Evolutionary conservation across 108 stramenopile genomes (phyloP).

Genomic region (Skeletonema menzelii): DNA sequence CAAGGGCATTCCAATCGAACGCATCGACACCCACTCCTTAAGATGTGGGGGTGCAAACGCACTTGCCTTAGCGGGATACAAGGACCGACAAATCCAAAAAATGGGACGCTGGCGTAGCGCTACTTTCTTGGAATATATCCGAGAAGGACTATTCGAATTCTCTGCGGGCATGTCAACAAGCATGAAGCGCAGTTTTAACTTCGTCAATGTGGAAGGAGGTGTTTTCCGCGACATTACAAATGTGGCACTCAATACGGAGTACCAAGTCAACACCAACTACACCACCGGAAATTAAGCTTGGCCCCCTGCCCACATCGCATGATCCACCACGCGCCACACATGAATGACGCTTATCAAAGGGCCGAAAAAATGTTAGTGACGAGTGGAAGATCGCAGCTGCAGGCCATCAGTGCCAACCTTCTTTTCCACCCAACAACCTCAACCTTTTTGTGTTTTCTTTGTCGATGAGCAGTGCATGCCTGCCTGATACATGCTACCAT

Average conservation of each 20-base stretch:
- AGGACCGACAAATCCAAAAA: not conserved
- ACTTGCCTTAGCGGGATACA: not conserved
- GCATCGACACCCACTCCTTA: not conserved
- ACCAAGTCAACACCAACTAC: not conserved
- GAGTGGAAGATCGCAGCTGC: no score
- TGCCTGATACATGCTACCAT: no score
- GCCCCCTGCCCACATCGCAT: no score
- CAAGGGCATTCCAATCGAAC: slow-evolving; percentile 2
- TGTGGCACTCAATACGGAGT: not conserved
- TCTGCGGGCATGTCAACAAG: not conserved
- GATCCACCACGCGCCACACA: no score
- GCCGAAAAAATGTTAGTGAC: no score
- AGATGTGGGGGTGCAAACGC: not conserved
- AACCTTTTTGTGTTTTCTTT: no score
- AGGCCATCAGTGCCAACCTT: no score
- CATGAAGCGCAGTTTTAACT: not conserved
- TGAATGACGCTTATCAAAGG: no score
- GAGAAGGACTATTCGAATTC: not conserved
- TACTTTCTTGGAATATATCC: not conserved
- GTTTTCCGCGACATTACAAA: not conserved
- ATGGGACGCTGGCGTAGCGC: slow-evolving; percentile 5
- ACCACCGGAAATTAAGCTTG: no score
- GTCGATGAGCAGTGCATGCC: no score
- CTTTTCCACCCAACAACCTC: no score
- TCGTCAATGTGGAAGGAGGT: slow-evolving; percentile 4